Base-by-base conservation (phyloP, 2,329 filamentous ascomycete species). In the Cercospora zeina region DNA sequence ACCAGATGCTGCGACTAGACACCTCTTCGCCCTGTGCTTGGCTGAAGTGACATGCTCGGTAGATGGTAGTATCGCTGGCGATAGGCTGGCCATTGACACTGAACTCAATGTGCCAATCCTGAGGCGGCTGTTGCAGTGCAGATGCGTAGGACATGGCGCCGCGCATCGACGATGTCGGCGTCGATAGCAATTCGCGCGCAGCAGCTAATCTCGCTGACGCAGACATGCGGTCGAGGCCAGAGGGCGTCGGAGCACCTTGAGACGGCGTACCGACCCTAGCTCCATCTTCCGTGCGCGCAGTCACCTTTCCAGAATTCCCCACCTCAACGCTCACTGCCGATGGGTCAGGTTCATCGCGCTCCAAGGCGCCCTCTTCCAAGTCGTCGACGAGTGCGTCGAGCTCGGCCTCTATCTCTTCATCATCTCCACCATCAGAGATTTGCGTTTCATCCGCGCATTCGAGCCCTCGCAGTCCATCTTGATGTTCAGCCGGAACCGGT, bases 31-130 rank as follows among this genome's bases (percentile, higher is more conserved):
- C 74, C 54, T 83, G 78, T 13, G 81, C 77, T 62, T 85, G 82
- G 78, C 83, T 85, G 72, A 86, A 89, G 72, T 97, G 91, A 8
- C 97, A 91, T 33, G 95, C 95, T 53, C 93, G 89, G 72, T 97
- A 99, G 60, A 99, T 93, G 0, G 95, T 99, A 0, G 91, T 97
- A 70, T 97, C 93, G 68, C 93, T 95, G 0, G 90, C 83, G 62
- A 99, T 89, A 1, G 89, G 84, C 74, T 92, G 91, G 58, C 85
- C 89, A 66, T 96, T 89, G 54, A 97, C 84, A 68, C 86, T 93
- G 77, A 99, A 99, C 72, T 97, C 91, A 64, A 99, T 92, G 71
- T 99, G 93, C 95, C 95, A 99, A 72, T 97, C 93, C 72, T 96
- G 89, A 1, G 93, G 91, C 0, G 86, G 81, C 13, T 90, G 82